phyloP scores from a whole-genome alignment of 306 rosid species.

The Chamaecrista fasciculata region DNA sequence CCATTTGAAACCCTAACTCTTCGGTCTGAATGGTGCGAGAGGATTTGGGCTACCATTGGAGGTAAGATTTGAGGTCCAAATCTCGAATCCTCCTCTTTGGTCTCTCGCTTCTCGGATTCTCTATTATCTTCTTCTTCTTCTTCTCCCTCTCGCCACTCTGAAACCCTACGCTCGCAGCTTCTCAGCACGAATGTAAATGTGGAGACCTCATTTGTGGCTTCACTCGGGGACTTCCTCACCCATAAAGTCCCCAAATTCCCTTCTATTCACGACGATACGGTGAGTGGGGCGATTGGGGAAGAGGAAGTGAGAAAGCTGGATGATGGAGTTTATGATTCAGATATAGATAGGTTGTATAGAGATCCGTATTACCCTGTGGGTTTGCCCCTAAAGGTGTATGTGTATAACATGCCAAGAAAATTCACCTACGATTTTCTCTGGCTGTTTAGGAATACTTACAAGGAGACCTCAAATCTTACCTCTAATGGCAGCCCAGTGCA shows the following conservation, averaged over 20 bases:
- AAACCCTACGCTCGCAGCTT: not conserved
- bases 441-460: constrained; percentile 58
- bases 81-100: constrained; percentile 43
- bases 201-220: constrained; percentile 66
- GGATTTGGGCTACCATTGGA: no score
- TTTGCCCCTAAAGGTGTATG: constrained; percentile 71
- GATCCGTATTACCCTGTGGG: constrained; percentile 53
- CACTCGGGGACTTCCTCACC: constrained; percentile 73
- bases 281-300: not conserved
- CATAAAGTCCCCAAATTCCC: constrained; percentile 22
- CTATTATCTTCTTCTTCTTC: constrained; percentile 48
- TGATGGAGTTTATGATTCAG: constrained; percentile 30
- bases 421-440: constrained; percentile 79
- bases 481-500: constrained; percentile 97
- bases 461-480: constrained; percentile 76
- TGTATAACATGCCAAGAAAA: constrained; percentile 78
- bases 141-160: constrained; percentile 41
- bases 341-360: constrained; percentile 34
- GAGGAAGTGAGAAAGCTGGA: constrained; percentile 40
- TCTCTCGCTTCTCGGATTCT: constrained; percentile 44
- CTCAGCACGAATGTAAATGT: constrained; percentile 18
- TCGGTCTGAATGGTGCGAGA: no score
- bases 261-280: constrained; percentile 15
- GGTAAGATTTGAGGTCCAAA: no score
- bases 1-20: no score